Percentiles rank a stretch among this genome's conserved stretches.
Conservation (phyloP, 495 filamentous ascomycete species). For the Penicillium roqueforti region DNA sequence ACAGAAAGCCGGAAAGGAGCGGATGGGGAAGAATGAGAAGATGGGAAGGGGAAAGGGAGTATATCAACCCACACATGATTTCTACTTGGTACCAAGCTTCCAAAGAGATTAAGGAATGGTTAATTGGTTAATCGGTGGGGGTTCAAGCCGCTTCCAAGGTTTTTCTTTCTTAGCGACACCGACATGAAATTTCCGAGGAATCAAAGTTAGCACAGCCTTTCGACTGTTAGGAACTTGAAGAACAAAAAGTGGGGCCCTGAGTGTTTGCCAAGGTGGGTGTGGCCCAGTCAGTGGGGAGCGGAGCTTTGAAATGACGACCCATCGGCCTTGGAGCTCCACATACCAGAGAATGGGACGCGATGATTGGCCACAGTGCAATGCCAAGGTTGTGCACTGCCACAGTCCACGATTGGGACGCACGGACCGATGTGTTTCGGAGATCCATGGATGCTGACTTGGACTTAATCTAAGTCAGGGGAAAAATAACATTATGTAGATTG, state of each 20-base stretch:
- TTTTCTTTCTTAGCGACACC: neutral
- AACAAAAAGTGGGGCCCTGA: neutral
- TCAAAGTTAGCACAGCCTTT: constrained; percentile 8
- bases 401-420: neutral
- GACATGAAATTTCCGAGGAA: neutral
- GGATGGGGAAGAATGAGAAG: constrained; percentile 1
- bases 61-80: constrained; percentile 18
- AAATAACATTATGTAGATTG: constrained; percentile 16
- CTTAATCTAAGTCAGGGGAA: neutral
- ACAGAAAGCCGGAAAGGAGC: constrained; percentile 6
- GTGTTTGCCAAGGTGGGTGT: neutral
- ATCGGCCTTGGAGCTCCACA: neutral
- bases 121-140: constrained; percentile 6
- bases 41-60: constrained; percentile 2
- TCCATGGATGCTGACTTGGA: neutral
- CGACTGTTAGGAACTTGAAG: neutral
- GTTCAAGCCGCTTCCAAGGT: constrained; percentile 18
- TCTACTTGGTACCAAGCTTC: constrained; percentile 11
- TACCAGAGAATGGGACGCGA: accelerated
- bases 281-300: neutral
- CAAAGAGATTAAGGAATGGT: constrained; percentile 8
- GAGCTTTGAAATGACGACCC: neutral
- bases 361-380: neutral
- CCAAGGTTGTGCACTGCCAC: constrained; percentile 20
- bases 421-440: neutral